Conservation (phyloP, 805 yeast species). For the Grigorovia humatica region DNA sequence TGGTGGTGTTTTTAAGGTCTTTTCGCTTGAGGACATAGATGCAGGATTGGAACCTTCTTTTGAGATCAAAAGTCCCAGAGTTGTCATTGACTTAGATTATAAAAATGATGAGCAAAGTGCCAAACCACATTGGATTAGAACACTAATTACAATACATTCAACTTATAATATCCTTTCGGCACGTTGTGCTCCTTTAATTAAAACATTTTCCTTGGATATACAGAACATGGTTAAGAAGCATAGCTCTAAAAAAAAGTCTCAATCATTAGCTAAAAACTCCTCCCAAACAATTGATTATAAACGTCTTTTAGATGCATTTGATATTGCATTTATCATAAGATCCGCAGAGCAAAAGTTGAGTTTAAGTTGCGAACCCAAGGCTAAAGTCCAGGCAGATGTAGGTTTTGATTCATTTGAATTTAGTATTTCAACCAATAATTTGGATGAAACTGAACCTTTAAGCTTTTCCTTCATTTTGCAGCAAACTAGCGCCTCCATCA, state of each 20-base stretch:
- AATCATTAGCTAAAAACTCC: conserved; percentile 1
- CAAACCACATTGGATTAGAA: conserved; percentile 22
- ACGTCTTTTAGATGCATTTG: conserved; percentile 42
- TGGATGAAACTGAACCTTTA: conserved; percentile 32
- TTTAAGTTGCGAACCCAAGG: conserved; percentile 87
- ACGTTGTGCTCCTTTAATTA: conserved; percentile 66
- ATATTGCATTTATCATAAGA: conserved; percentile 49
- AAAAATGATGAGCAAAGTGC: conserved; percentile 9
- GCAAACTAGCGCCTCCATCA: conserved; percentile 61
- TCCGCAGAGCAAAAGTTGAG: conserved; percentile 67
- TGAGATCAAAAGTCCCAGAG: conserved; percentile 65
- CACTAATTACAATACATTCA: conserved; percentile 28
- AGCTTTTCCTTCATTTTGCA: conserved; percentile 39
- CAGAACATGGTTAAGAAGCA: conserved; percentile 36
- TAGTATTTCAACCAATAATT: conserved; percentile 42
- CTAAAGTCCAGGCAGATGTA: conserved; percentile 80
- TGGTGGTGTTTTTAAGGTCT: conserved; percentile 51
- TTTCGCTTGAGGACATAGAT: conserved; percentile 32
- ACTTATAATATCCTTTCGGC: conserved; percentile 66
- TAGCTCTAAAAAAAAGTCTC: conserved; percentile 8
- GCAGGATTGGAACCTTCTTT: conserved; percentile 39
- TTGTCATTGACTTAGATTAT: conserved; percentile 49
- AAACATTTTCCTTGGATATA: conserved; percentile 44
- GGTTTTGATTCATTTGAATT: conserved; percentile 60
- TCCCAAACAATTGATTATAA: conserved; percentile 30